These are phyloP conservation scores for Myriosclerotinia scirpicola DNA, from an alignment of 2,329 filamentous ascomycete species.

Conservation along the genomic window DNA sequence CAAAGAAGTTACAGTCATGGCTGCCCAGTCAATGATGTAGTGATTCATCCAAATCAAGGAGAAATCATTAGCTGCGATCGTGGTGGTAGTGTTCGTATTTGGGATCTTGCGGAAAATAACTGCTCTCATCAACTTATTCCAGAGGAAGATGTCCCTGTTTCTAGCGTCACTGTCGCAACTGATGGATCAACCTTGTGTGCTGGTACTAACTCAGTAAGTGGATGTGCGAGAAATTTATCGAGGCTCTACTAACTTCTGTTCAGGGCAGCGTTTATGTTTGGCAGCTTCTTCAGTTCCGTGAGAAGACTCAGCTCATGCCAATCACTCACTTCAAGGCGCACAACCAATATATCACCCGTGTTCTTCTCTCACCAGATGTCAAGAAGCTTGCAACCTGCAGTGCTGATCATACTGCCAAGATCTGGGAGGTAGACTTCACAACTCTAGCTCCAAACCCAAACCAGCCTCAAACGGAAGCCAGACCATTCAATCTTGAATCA, in stretches of 20 bases:
- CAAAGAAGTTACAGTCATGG: slow-evolving; percentile 93
- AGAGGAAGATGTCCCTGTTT: slow-evolving; percentile 90
- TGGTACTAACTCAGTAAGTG: slow-evolving; percentile 78
- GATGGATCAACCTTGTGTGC: slow-evolving; percentile 92
- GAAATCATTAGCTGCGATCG: slow-evolving; percentile 97
- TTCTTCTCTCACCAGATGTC: slow-evolving; percentile 72
- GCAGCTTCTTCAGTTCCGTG: slow-evolving; percentile 75
- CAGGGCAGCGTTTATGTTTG: slow-evolving; percentile 97
- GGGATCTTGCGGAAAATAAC: slow-evolving; percentile 96
- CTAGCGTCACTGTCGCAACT: slow-evolving; percentile 92
- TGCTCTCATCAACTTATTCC: slow-evolving; percentile 96
- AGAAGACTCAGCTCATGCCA: slow-evolving; percentile 68
- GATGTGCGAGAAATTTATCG: background rate
- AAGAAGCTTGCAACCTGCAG: slow-evolving; percentile 73
- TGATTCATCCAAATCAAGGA: slow-evolving; percentile 99
- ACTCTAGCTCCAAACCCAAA: slow-evolving; percentile 43
- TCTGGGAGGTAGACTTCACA: slow-evolving; percentile 88
- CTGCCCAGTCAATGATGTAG: slow-evolving; percentile 90
- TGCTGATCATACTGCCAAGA: slow-evolving; percentile 82
- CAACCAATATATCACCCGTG: slow-evolving; percentile 70
- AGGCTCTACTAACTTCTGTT: slow-evolving; percentile 18
- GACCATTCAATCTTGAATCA: slow-evolving; percentile 64
- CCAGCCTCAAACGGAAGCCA: slow-evolving; percentile 42
- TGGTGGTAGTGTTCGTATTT: slow-evolving; percentile 87
- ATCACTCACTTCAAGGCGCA: slow-evolving; percentile 72